Percentiles rank a stretch among this genome's conserved stretches.
phyloP scores from a whole-genome alignment of 2,329 filamentous ascomycete genomes.

The Trichophyton schoenleinii region DNA sequence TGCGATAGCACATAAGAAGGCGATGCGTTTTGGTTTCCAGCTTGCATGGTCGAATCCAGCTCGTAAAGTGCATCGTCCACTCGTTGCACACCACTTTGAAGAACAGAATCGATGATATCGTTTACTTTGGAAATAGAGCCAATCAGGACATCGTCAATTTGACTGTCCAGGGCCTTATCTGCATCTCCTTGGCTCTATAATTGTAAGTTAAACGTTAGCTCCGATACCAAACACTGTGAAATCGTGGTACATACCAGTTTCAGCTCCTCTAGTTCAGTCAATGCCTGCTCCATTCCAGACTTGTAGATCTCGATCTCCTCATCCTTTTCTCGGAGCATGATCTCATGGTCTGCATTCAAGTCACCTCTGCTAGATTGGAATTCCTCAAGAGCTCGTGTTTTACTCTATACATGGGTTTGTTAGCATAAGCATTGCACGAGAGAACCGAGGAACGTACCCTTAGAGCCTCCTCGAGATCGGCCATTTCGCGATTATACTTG shows the following conservation, averaged over 20 bases:
- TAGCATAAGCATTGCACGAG: slow-evolving; percentile 13
- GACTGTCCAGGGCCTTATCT: slow-evolving; percentile 71
- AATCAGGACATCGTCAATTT: slow-evolving; percentile 80
- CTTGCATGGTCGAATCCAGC: slow-evolving; percentile 94
- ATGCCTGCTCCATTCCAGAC: slow-evolving; percentile 89
- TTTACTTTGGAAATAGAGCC: slow-evolving; percentile 87
- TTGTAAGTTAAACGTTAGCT: slow-evolving; percentile 3
- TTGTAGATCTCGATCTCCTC: slow-evolving; percentile 98
- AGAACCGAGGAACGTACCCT: slow-evolving; percentile 27
- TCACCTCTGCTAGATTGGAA: slow-evolving; percentile 65
- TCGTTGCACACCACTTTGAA: slow-evolving; percentile 82
- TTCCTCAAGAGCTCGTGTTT: slow-evolving; percentile 77
- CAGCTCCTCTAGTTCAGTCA: slow-evolving; percentile 83
- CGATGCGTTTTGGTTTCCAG: slow-evolving; percentile 94
- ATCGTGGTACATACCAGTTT: slow-evolving; percentile 39
- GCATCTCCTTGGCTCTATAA: slow-evolving; percentile 54
- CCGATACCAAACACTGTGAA: neutral
- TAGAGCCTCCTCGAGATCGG: slow-evolving; percentile 86
- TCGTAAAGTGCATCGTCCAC: slow-evolving; percentile 97
- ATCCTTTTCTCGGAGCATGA: slow-evolving; percentile 80
- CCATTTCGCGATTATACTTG: slow-evolving; percentile 95
- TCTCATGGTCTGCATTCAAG: slow-evolving; percentile 73
- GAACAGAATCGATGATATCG: slow-evolving; percentile 91
- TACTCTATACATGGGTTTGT: slow-evolving; percentile 45
- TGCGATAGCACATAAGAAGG: slow-evolving; percentile 90